These are phyloP conservation scores for Plasmodium vivax DNA, from an alignment of 169 alveolate genomes.

Conservation along the genomic window DNA sequence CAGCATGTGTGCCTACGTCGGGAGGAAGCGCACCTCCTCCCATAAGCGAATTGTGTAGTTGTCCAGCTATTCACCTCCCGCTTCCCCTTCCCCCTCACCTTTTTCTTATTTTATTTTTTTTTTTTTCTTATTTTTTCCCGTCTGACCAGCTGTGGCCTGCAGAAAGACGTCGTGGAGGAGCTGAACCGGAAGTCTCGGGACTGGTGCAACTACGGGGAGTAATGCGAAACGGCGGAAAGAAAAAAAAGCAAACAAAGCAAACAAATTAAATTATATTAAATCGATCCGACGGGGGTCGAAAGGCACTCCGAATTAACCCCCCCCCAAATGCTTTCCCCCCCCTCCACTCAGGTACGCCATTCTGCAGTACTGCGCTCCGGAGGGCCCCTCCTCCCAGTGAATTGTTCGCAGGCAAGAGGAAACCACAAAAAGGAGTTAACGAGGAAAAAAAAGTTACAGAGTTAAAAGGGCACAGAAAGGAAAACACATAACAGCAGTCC, in stretches of 20 bases:
- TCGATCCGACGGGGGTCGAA: not conserved
- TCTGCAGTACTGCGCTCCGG: slow-evolving; percentile 24
- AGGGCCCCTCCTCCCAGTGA: not conserved
- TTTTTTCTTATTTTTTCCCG: not conserved
- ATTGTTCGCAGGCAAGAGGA: not conserved
- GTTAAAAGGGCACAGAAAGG: not conserved
- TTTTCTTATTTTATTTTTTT: not conserved
- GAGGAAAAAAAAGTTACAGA: not conserved
- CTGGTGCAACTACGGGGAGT: slow-evolving; percentile 74
- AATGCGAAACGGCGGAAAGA: slow-evolving; percentile 5
- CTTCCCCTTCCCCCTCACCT: not conserved
- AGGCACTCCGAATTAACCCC: not conserved
- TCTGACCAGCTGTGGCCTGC: slow-evolving; percentile 30
- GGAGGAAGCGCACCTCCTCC: not conserved
- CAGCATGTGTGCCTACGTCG: no score
- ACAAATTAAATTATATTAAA: not conserved
- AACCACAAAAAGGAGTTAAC: not conserved
- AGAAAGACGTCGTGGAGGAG: slow-evolving; percentile 29
- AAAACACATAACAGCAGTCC: not conserved
- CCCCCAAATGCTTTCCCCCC: not conserved
- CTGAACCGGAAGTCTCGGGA: slow-evolving; percentile 28
- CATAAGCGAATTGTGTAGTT: not conserved
- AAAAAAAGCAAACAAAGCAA: not conserved
- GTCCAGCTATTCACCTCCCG: not conserved
- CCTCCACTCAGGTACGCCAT: slow-evolving; percentile 35